Evolutionary conservation across 2,329 filamentous ascomycete genomes (phyloP), one percentile per base, ranked within the genome.

Genomic region (Botrytis deweyae): DNA sequence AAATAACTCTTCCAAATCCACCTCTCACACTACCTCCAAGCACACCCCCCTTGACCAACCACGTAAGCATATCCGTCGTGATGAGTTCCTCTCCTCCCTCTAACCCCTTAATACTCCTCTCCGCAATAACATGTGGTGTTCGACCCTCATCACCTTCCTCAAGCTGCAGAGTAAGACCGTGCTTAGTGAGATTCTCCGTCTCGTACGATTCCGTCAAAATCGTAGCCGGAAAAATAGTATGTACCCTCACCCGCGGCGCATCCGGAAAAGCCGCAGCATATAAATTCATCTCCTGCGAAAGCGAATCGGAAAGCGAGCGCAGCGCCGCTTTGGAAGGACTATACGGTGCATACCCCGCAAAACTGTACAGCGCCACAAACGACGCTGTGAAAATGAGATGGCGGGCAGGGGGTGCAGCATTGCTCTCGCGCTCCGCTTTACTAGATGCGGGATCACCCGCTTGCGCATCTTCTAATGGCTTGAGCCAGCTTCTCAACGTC

Each of bases 311-410:
- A 10, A 98, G 87, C 9, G 90, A 90, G 72, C 94, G 90, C 77
- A 98, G 85, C 5, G 95, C 95, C 72, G 90, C 90, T 84, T 98
- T 98, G 74, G 92, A 87, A 6, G 94, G 93, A 0, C 90, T 88
- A 82, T 98, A 98, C 0, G 93, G 88, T 0, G 86, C 87, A 83
- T 98, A 98, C 38, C 95, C 95, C 18, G 91, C 88, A 61, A 97
- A 83, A 33, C 92, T 89, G 77, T 91, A 90, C 78, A 97, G 91
- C 4, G 92, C 91, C 42, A 91, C 84, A 14, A 91, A 87, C 29
- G 92, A 95, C 14, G 91, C 90, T 0, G 95, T 98, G 83, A 98
- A 92, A 81, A 98, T 89, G 77, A 98, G 87, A 82, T 97, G 95
- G 72, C 86, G 76, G 16, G 49, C 66, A 29, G 66, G 33, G 1